phyloP scores from a whole-genome alignment of 169 alveolate genomes.

The Plasmodium cynomolgi region DNA sequence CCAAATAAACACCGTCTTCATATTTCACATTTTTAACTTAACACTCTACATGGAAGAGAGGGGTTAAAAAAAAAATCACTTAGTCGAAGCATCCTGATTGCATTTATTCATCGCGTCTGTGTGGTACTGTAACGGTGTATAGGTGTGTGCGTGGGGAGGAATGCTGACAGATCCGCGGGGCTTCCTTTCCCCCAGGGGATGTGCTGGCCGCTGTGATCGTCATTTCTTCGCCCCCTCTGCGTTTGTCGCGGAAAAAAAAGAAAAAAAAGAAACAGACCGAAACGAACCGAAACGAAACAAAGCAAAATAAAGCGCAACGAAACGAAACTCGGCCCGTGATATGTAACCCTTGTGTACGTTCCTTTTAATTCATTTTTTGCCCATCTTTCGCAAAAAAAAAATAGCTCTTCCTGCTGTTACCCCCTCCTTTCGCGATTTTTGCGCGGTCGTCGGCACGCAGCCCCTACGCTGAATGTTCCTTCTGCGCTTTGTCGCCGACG shows the following conservation, averaged over 20 bases:
- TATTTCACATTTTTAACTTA: neutral
- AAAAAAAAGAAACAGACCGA: no score
- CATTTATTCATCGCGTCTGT: neutral
- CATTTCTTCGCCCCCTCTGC: no score
- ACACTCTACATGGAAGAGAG: neutral
- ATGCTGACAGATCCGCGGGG: neutral
- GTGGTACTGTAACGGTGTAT: neutral
- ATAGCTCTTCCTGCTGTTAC: neutral
- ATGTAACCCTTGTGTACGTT: neutral
- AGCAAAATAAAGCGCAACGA: no score
- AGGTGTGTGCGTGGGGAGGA: no score
- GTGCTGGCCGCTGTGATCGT: no score
- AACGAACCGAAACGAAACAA: neutral
- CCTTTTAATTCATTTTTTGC: neutral
- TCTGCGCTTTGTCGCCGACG: neutral
- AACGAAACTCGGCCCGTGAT: neutral
- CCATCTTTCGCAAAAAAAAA: neutral
- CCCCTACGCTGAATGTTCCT: neutral
- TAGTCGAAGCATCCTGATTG: neutral
- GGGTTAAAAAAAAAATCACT: neutral
- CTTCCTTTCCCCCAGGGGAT: neutral
- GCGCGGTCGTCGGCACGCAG: neutral
- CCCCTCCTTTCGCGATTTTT: neutral
- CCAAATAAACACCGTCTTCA: neutral
- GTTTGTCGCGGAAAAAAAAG: neutral